A percentile compares a stretch with the other conserved stretches of the same genome.
These are phyloP conservation scores for Ophiostoma quercus DNA, from an alignment of 2,329 filamentous ascomycete species.

Conservation along the genomic window DNA sequence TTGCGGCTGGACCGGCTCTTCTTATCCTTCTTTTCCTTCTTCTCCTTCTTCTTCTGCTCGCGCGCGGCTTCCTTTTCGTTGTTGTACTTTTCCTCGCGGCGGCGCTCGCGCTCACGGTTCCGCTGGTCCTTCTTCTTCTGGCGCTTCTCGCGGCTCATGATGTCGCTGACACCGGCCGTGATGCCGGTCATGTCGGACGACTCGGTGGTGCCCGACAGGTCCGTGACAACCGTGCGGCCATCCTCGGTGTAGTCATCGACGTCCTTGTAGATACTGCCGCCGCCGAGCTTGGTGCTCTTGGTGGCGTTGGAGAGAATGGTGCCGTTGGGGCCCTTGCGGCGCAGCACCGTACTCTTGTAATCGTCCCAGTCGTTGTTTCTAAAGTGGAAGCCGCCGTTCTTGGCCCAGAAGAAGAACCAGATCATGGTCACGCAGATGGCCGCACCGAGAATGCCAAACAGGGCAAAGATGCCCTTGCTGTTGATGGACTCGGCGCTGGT, in stretches of 20 bases:
- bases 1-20: constrained; percentile 40
- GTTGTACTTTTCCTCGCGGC: constrained; percentile 35
- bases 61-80: constrained; percentile 37
- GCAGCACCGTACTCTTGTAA: constrained; percentile 90
- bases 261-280: constrained; percentile 77
- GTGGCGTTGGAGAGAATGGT: constrained; percentile 79
- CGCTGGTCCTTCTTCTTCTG: constrained; percentile 50
- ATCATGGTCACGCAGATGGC: constrained; percentile 69
- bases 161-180: constrained; percentile 53
- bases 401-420: constrained; percentile 99
- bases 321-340: constrained; percentile 83
- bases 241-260: constrained; percentile 48
- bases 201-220: constrained; percentile 24
- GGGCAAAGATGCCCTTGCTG: constrained; percentile 69
- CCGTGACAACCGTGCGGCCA: constrained; percentile 37
- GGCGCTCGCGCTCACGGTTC: constrained; percentile 41
- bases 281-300: constrained; percentile 76
- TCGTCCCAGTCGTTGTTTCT: constrained; percentile 89
- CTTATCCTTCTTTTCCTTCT: constrained; percentile 32
- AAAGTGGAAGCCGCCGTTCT: constrained; percentile 90
- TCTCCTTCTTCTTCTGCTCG: neutral
- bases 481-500: constrained; percentile 54
- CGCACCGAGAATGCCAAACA: constrained; percentile 80
- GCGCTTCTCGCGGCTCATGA: constrained; percentile 51
- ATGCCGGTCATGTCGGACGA: constrained; percentile 45